Percentiles rank a stretch among this genome's conserved stretches.
phyloP scores from a whole-genome alignment of 139 green algal species.

The Astrephomene gubernaculifera region DNA sequence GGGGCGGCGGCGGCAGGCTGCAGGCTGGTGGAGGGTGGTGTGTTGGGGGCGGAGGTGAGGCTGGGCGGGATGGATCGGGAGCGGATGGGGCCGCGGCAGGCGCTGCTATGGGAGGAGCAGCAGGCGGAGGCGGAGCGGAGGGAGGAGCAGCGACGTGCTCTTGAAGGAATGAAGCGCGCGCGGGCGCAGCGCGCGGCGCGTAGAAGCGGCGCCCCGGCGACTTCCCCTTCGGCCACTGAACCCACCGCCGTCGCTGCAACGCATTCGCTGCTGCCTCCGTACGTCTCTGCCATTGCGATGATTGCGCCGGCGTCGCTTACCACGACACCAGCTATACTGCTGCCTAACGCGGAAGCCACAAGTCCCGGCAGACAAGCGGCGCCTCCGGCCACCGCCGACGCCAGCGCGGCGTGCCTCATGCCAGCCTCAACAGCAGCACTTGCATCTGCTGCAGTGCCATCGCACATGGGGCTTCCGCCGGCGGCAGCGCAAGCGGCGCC shows the following conservation, averaged over 20 bases:
- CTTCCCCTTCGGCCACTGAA: too few species aligned
- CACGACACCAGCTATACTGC: background rate
- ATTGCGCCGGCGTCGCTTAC: background rate
- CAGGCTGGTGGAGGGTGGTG: too few species aligned
- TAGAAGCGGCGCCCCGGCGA: background rate
- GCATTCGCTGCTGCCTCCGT: background rate
- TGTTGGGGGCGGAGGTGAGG: too few species aligned
- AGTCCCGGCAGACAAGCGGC: too few species aligned
- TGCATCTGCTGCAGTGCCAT: too few species aligned
- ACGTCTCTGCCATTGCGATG: background rate
- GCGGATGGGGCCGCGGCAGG: conserved; percentile 1
- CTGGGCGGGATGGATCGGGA: background rate
- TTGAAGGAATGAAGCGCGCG: background rate
- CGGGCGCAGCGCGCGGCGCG: conserved; percentile 11
- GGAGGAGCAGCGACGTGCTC: conserved; percentile 2
- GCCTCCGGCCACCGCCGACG: too few species aligned
- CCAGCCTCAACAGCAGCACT: too few species aligned
- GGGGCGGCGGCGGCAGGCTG: too few species aligned
- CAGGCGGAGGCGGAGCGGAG: conserved; percentile 6
- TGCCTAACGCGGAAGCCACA: too few species aligned
- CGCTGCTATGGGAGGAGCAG: conserved; percentile 5
- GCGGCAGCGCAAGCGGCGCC: background rate
- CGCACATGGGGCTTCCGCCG: too few species aligned
- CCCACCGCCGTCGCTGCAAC: too few species aligned
- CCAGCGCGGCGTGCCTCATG: too few species aligned